Conservation (phyloP, 108 stramenopile species). For the Aurantiochytrium sp. region DNA sequence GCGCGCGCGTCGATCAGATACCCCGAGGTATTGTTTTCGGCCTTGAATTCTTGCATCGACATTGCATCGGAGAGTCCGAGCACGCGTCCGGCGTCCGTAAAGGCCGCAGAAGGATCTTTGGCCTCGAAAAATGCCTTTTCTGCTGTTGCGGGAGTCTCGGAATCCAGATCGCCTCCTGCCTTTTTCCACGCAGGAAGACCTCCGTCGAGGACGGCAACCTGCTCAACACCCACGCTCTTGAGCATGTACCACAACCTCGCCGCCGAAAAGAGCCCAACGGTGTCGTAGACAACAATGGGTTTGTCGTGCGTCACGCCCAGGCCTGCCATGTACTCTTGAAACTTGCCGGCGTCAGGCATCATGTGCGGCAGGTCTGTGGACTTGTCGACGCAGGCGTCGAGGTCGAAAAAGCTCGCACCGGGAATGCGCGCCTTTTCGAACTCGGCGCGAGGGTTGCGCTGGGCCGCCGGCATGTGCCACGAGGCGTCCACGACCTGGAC, state of each 20-base stretch:
- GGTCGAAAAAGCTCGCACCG: background rate
- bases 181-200: background rate
- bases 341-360: background rate
- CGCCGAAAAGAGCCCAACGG: background rate
- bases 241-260: slow-evolving; percentile 8
- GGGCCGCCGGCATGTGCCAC: background rate
- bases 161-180: background rate
- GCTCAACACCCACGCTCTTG: background rate
- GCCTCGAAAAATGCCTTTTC: background rate
- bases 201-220: background rate
- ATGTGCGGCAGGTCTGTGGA: background rate
- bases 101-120: background rate
- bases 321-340: background rate
- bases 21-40: background rate
- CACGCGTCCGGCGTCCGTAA: background rate
- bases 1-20: background rate
- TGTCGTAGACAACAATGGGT: background rate
- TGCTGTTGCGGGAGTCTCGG: background rate
- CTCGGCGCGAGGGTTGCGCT: background rate
- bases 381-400: background rate
- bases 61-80: background rate
- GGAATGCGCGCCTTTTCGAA: background rate
- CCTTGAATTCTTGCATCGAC: background rate
- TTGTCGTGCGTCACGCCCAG: background rate
- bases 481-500: slow-evolving; percentile 1